A percentile compares a stretch with the other conserved stretches of the same genome.
phyloP scores from a whole-genome alignment of 306 rosid species.

The Senna siamea region DNA sequence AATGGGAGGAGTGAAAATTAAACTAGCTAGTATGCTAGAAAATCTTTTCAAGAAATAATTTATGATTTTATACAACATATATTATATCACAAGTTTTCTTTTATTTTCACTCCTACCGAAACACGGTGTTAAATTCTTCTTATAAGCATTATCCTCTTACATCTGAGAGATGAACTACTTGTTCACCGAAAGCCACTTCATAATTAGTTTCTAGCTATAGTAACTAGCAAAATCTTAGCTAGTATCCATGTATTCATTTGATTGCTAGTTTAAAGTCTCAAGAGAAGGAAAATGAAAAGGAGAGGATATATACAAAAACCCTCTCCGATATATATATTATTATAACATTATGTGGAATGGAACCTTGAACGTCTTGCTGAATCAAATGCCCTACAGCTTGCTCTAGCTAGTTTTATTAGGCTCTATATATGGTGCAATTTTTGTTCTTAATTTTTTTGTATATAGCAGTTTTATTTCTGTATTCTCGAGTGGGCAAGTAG shows the following conservation, averaged over 20 bases:
- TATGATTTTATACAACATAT: no score
- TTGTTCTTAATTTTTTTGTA: neutral
- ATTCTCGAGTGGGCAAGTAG: neutral
- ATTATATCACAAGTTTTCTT: no score
- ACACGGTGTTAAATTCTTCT: no score
- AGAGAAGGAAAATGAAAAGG: neutral
- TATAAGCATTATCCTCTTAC: no score
- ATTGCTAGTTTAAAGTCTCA: neutral
- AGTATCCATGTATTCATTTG: neutral
- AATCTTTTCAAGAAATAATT: no score
- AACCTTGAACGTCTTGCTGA: constrained; percentile 2
- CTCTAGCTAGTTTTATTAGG: neutral
- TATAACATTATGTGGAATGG: neutral
- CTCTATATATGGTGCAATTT: constrained; percentile 12
- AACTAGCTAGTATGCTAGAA: no score
- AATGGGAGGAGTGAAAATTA: no score
- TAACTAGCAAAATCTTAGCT: no score
- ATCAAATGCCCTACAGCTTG: neutral
- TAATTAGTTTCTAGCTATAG: no score
- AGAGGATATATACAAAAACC: neutral
- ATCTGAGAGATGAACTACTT: no score
- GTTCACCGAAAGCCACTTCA: no score
- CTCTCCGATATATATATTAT: neutral
- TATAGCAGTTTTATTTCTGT: constrained; percentile 6
- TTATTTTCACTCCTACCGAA: no score